Base-by-base conservation (phyloP, 768 basidiomycete species). In the Lentinula guzmanii region DNA sequence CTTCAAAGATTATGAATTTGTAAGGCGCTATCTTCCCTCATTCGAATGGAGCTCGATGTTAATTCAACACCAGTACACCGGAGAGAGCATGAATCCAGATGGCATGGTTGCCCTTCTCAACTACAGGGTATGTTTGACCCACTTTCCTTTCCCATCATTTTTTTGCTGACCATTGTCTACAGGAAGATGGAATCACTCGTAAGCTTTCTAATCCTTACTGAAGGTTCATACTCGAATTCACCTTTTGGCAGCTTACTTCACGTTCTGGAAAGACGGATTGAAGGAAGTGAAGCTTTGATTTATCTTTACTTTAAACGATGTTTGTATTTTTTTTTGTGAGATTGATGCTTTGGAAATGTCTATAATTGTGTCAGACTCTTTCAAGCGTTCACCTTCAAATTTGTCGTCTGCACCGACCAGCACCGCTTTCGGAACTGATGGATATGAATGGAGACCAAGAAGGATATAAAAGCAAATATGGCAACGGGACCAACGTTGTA, bases 101-200 rank as follows among this genome's bases (percentile, higher is more conserved):
- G 96, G 95, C 61, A 90, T 96, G 93, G 83, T 98, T 67, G 92
- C 87, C 48, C 83, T 98, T 52, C 85, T 98, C 70, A 96, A 99
- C 80, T 99, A 94, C 79, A 86, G 97, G 42, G 86, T 86, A 71
- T 70, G 86, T 71, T 21, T 50, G 31, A 46, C 1, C 33, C 35
- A 51, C 4, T n/a, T 52, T 58, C 55, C 18, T 28, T 28, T 5
- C 6, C 5, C 5, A 35, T 41, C 16, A 31, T 52, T 52, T 21
- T 50, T 33, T 65, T 68, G 33, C n/a, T 66, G 51, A 31, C 63
- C 21, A 18, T 56, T 5, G 3, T 9, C 48, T 67, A 11, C 65
- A 87, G 86, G 86, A 82, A 74, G 92, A 94, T 73, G 91, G 91
- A 65, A 65, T 84, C 64, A 94, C 93, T 35, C 91, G 91, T 93